Evolutionary conservation across 1,139 yeast species (phyloP), one percentile per base, ranked within the genome.

Genomic region (Pichia sp.): DNA sequence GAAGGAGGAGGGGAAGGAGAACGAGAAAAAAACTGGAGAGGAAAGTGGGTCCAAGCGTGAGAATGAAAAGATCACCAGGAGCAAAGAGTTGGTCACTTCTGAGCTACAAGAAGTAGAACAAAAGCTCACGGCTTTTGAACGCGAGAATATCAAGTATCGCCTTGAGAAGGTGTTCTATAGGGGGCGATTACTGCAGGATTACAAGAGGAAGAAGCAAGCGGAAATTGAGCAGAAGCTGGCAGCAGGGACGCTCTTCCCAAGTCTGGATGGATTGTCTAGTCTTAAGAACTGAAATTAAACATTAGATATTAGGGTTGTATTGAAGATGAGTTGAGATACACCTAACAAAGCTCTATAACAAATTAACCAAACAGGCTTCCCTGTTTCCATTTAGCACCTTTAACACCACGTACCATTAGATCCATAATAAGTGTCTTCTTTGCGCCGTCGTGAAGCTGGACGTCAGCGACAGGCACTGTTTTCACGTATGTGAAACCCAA

Each of bases 401-500:
- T 65, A 7, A 61, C 59, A 31, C 72, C 72, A 50, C 72, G 60
- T 41, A 73, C 72, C 78, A 75, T 75, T 47, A 76, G 64, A 65
- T 75, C 78, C 75, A 75, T 70, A 30, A 66, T 71, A 54, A 64
- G 67, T 52, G 60, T 69, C 64, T 60, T 69, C 59, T 62, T 43
- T 55, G 62, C 48, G 55, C 65, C 59, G 57, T 62, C 55, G 15
- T 54, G 56, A 60, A 74, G 63, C 30, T 57, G 49, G 11, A 68
- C 67, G 11, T 67, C 61, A 11, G 71, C 79, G 53, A 78, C 74
- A 15, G 74, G 70, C 59, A 74, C 79, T 32, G 79, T 76, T 54
- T 73, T 74, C 61, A 75, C 72, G 58, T 74, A 72, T 32, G 73
- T 67, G 63, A 79, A 79, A 31, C 81, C 81, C 61, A 79, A 67